Evolutionary conservation across 345 rosid genomes (phyloP), one percentile per base, ranked within the genome.

Genomic region (Camelina laxa): DNA sequence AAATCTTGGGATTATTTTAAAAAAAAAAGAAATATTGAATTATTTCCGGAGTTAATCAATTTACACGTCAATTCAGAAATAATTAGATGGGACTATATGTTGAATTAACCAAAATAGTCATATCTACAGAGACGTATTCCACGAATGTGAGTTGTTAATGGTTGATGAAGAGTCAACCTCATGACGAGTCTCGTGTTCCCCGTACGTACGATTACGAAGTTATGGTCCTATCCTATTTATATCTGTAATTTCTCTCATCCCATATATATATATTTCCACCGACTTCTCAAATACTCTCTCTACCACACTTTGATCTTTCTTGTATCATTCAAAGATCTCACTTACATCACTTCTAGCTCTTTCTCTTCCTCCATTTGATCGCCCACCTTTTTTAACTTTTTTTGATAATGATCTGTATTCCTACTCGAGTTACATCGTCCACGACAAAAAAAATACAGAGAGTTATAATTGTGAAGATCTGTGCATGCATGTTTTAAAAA

Each of bases 151-250:
- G 79, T 60, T 68, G 74, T 69, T 44, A 47, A 35, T 69, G 80
- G 70, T 76, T n/a, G 80, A 76, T 76, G 75, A 63, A 6, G 65
- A 69, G 80, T 76, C 80, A 76, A 69, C 59, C 53, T 76, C 80
- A 63, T 62, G 80, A 69, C 70, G 42, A 69, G 70, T 31, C 70
- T 62, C 35, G 33, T 76, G 51, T 63, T 47, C 15, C 4, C 75
- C 80, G 75, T 76, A 76, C 80, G 80, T 63, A 63, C 75, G 75
- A 69, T 45, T 76, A 27, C 42, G 45, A 64, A 33, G 4, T 49
- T 36, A 57, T 77, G 76, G 80, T 70, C 76, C 72, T 56, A 53
- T 61, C 48, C 1, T 61, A 4, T 21, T 36, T 12, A 55, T 39
- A 21, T 21, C 5, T 51, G 9, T 14, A 7, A 33, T 19, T 50